Evolutionary conservation across 495 filamentous ascomycete species (phyloP), one percentile per base, ranked within the genome.

Genomic region (Amphirosellinia nigrospora): DNA sequence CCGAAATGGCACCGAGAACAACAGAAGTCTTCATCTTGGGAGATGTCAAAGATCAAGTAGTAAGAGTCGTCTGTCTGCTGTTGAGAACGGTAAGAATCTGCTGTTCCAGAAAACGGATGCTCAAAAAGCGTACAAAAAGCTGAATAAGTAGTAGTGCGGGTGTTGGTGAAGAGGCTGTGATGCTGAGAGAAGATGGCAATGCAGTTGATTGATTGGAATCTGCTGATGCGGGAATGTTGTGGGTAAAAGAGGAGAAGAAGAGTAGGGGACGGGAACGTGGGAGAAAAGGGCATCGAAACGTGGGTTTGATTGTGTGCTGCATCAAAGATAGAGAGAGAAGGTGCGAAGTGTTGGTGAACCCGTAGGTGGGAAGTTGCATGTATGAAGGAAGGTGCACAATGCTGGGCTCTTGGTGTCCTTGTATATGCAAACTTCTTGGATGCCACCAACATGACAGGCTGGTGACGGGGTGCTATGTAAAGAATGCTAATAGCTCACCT

Each of bases 11-110:
- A 66, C 80, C 67, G 46, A 82, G 61, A 36, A 79, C 70, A 23
- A 76, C 36, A 50, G 77, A 70, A 72, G 62, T 41, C 81, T 82
- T 83, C 82, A 84, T 84, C 64, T 74, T 82, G 76, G 56, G 52
- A 48, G 61, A 66, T 70, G 64, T 68, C 43, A 52, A 71, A 58
- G 32, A 69, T 48, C 21, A 50, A 52, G 26, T 46, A 34, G 58
- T 72, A 39, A 59, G 41, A 45, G 19, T 68, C 48, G 70, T 21
- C 58, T 53, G 64, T 41, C 46, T 68, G 48, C 61, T 72, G 58
- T 63, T 56, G 60, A 71, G 69, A 70, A 74, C 65, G 28, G 72
- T 76, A 71, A 78, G 76, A 76, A 78, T 52, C 65, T 74, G 30
- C 46, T 74, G 70, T 43, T 64, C 66, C 74, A 72, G 72, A 76